Conservation (phyloP, 1,139 yeast genomes). For the Hanseniaspora uvarum region DNA sequence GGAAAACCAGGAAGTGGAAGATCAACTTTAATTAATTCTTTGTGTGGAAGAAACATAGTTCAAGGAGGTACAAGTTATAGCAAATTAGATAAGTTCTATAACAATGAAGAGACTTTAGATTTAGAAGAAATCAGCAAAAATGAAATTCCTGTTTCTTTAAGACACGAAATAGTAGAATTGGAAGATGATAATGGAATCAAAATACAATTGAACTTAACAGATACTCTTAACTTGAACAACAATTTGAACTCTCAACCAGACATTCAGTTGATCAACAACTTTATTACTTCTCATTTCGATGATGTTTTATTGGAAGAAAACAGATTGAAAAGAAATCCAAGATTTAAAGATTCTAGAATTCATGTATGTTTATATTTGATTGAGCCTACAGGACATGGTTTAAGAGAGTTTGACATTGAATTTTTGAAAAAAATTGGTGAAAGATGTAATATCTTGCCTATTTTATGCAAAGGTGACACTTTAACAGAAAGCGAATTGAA, state of each 20-base stretch:
- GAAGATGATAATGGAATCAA: constrained; percentile 69
- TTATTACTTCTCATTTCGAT: constrained; percentile 71
- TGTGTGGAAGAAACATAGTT: constrained; percentile 79
- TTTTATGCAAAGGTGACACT: constrained; percentile 78
- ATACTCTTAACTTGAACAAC: constrained; percentile 74
- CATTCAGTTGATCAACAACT: constrained; percentile 58
- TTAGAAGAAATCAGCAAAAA: constrained; percentile 25
- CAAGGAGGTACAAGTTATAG: constrained; percentile 41
- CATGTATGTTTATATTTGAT: constrained; percentile 64
- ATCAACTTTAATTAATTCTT: constrained; percentile 71
- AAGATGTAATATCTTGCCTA: constrained; percentile 80
- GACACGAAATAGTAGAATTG: constrained; percentile 50
- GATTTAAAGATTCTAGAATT: constrained; percentile 68
- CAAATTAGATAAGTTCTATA: constrained; percentile 21
- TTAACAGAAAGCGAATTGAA: constrained; percentile 66
- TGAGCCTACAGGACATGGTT: constrained; percentile 68
- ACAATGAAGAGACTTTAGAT: constrained; percentile 37
- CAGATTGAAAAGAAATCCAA: constrained; percentile 75
- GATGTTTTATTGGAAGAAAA: constrained; percentile 86
- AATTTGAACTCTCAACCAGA: constrained; percentile 54
- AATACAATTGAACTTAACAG: constrained; percentile 56
- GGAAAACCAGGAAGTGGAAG: constrained; percentile 78
- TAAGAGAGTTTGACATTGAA: constrained; percentile 64
- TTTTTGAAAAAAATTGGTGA: constrained; percentile 68
- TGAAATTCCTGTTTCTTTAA: constrained; percentile 25